Base-by-base conservation (phyloP, 306 rosid species). In the Vigna radiata region DNA sequence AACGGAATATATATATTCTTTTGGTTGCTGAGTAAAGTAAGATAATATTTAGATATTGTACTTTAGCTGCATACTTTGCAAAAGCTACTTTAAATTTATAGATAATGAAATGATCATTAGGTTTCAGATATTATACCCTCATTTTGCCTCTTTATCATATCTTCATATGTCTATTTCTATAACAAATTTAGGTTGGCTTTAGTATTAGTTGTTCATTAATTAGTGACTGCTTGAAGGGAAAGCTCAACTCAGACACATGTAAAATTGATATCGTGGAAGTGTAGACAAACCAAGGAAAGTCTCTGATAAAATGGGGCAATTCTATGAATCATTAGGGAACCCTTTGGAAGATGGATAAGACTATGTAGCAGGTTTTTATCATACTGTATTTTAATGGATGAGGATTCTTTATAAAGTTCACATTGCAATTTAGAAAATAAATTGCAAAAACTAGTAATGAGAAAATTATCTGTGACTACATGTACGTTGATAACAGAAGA, bases 231-330 rank as follows among this genome's bases (percentile, higher is more conserved):
- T 55, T 72, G 37, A 72, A 17, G 65, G 6, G 37, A 16, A 25
- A 72, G 83, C 84, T 21, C 68, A 37, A 59, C 81, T 68, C 14
- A 82, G 2, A 84, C 27, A 86, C 83, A 62, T 70, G 48, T 18
- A 83, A 79, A 10, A 14, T 1, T 1, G 74, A 21, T 52, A 5
- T 46, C 72, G 23, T 0, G 27, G 48, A 41, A 31, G 3, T 50
- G 18, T 50, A 70, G 8, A 72, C 86, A 61, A 19, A 68, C 8
- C 5, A 25, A 8, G 25, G 23, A 41, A 68, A 46, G 4, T 15
- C 1, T 31, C 3, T 12, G 36, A 68, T 23, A 55, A 68, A 47
- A 68, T 25, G 23, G 58, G 21, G 16, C 0, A 46, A 14, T 15
- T 68, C 47, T 68, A 23, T 68, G 39, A 68, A 44, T 23, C 19